Percentiles rank a stretch among this genome's conserved stretches.
These are phyloP conservation scores for Candida boleticola DNA, from an alignment of 805 yeast species.

Conservation along the genomic window DNA sequence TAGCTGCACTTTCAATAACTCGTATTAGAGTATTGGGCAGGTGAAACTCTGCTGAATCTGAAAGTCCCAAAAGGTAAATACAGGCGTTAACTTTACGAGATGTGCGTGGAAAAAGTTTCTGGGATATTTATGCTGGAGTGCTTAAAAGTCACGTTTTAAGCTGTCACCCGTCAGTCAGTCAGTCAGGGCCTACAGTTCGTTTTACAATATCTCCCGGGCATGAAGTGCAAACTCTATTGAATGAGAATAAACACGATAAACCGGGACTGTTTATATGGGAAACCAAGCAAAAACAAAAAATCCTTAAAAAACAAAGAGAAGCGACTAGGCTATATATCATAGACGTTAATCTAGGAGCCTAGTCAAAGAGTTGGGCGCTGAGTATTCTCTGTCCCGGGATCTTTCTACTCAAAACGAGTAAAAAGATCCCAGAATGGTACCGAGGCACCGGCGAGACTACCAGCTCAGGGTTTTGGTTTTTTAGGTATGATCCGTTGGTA, in stretches of 20 bases:
- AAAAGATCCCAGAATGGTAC: slow-evolving; percentile 10
- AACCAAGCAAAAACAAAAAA: slow-evolving; percentile 28
- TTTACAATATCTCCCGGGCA: slow-evolving; percentile 52
- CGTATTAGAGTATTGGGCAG: too few species aligned
- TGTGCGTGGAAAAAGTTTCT: too few species aligned
- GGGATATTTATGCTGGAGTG: too few species aligned
- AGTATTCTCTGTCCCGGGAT: slow-evolving; percentile 3
- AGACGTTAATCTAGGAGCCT: not conserved
- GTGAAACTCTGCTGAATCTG: too few species aligned
- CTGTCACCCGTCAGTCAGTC: too few species aligned
- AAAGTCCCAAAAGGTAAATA: too few species aligned
- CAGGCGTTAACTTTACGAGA: too few species aligned
- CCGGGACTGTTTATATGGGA: slow-evolving; percentile 44
- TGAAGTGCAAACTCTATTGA: slow-evolving; percentile 45
- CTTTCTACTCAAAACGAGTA: slow-evolving; percentile 21
- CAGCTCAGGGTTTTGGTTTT: slow-evolving; percentile 32
- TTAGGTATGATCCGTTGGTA: slow-evolving; percentile 32
- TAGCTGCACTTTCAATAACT: too few species aligned
- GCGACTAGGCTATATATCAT: not conserved
- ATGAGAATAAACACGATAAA: slow-evolving; percentile 42
- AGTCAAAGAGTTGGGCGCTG: not conserved
- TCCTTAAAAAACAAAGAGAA: slow-evolving; percentile 26
- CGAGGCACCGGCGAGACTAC: slow-evolving; percentile 15
- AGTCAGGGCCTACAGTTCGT: too few species aligned
- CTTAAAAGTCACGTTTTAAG: too few species aligned